phyloP scores from a whole-genome alignment of 805 yeast species.

The Osmozyma mogii region DNA sequence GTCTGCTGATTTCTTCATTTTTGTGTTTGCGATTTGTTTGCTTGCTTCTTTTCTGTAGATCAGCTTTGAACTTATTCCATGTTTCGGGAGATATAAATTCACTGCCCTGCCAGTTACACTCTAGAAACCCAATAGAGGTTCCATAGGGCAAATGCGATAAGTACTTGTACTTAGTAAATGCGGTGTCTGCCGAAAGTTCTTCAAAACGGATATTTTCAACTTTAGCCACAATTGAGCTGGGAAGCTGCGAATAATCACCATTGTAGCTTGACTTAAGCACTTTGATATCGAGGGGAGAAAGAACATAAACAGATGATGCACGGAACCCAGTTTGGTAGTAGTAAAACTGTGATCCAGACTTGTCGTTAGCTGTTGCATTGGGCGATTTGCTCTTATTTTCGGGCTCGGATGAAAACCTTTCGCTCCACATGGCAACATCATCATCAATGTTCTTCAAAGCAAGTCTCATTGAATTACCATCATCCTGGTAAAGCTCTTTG shows the following conservation, averaged over 20 bases:
- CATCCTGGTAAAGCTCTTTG: slow-evolving; percentile 50
- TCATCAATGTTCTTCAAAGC: slow-evolving; percentile 51
- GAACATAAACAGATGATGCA: slow-evolving; percentile 51
- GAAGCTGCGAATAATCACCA: slow-evolving; percentile 53
- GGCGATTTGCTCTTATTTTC: slow-evolving; percentile 12
- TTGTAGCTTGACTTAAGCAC: slow-evolving; percentile 59
- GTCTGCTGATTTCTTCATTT: slow-evolving; percentile 54
- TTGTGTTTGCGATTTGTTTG: slow-evolving; percentile 39
- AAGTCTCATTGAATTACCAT: slow-evolving; percentile 42
- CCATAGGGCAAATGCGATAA: slow-evolving; percentile 79
- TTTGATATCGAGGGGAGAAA: slow-evolving; percentile 75
- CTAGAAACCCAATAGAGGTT: slow-evolving; percentile 74
- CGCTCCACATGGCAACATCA: slow-evolving; percentile 32
- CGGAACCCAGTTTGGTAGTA: slow-evolving; percentile 76
- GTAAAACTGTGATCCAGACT: too few species aligned
- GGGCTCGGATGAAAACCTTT: slow-evolving; percentile 15
- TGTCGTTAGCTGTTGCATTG: too few species aligned
- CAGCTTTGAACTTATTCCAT: slow-evolving; percentile 43
- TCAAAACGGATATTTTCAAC: slow-evolving; percentile 69
- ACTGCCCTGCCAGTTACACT: slow-evolving; percentile 65
- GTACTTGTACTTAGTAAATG: slow-evolving; percentile 56
- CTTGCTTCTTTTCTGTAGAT: slow-evolving; percentile 50
- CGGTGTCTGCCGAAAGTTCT: slow-evolving; percentile 53
- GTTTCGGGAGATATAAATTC: slow-evolving; percentile 24
- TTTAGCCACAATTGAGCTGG: slow-evolving; percentile 50